Evolutionary conservation across 306 rosid species (phyloP), one percentile per base, ranked within the genome.

Genomic region (Echinosophora koreensis): DNA sequence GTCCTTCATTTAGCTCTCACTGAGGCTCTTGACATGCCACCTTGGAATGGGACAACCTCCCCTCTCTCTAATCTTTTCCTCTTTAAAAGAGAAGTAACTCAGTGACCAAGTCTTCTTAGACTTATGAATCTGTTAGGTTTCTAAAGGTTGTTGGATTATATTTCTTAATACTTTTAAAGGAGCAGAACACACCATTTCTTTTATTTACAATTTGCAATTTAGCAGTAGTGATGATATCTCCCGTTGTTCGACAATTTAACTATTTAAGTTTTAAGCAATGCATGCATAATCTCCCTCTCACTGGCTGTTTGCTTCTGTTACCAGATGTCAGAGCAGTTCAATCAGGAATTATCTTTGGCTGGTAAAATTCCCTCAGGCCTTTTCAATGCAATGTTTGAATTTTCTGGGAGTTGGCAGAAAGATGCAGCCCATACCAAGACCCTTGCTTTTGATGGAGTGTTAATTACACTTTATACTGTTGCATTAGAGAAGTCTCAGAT

Each of bases 321-420:
- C 70, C 92, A 94, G 98, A 95, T 95, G 98, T 92, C 98, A 58
- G 98, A 95, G 88, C 98, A 95, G 83, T 92, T 92, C 90, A 95
- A 95, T 78, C 98, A 88, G 90, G 97, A 92, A 68, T 81, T 92
- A 71, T 86, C 92, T 69, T 83, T 89, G 88, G 88, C 91, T 10
- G 97, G 98, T 10, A 95, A 95, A 86, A 95, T 95, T 83, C 98
- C 98, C 62, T 90, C 98, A 0, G 98, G 98, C 75, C 93, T 88
- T 85, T 92, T 95, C 93, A 95, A 92, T 87, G 15, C 92, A 32
- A 92, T 92, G 98, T 95, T 90, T 71, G 98, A 92, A 76, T 92
- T 89, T 83, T 90, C 98, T 68, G 97, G 96, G 35, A 89, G 93
- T 83, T 95, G 98, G 98, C 98, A 92, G 87, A 95, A 89, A 87